Evolutionary conservation across 805 yeast genomes (phyloP), one percentile per base, ranked within the genome.

Genomic region (Cyberlindnera mrakii): DNA sequence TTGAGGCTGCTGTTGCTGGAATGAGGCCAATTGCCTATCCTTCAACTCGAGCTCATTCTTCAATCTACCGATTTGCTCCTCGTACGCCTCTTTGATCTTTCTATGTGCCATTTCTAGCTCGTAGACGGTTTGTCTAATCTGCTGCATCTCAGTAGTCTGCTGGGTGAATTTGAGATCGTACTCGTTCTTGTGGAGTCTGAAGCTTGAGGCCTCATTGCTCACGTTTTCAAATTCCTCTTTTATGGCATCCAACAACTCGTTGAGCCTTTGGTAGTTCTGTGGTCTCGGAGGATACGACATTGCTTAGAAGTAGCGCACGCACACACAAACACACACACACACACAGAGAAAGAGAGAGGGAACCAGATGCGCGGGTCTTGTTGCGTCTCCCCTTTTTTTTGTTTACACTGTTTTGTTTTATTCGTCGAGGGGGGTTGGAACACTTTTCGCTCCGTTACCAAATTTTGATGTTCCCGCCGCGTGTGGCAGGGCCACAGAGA

Each of bases 51-150:
- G 72, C 62, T 89, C 96, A 50, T 81, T 79, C 64, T 91, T 89
- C 64, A 91, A 74, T 53, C 93, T 74, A 60, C 78, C 70, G 44
- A 93, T 85, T 66, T 91, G 98, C 57, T 86, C 96, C 64, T 91
- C 97, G 66, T 91, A 93, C 37, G 90, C 89, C 59, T 91, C 97
- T 67, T 91, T 90, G 76, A 93, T 85, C 61, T 87, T 86, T 54
- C 96, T 76, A 69, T 91, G 98, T 33, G 96, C 91, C 75, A 83
- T 77, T 64, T 91, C 97, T 57, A 91, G 75, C 62, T 93, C 98
- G 60, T 82, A 89, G 25, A 91, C 96, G 10, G 96, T 87, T 59
- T 89, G 95, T 58, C 96, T 78, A 45, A 91, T 89, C 62, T 86
- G 95, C 60, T 89, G 90, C 77, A 91, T 81, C 65, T 93, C 99